Evolutionary conservation across 257 asterid genomes (phyloP), one percentile per base, ranked within the genome.

Genomic region (Haberlea rhodopensis): DNA sequence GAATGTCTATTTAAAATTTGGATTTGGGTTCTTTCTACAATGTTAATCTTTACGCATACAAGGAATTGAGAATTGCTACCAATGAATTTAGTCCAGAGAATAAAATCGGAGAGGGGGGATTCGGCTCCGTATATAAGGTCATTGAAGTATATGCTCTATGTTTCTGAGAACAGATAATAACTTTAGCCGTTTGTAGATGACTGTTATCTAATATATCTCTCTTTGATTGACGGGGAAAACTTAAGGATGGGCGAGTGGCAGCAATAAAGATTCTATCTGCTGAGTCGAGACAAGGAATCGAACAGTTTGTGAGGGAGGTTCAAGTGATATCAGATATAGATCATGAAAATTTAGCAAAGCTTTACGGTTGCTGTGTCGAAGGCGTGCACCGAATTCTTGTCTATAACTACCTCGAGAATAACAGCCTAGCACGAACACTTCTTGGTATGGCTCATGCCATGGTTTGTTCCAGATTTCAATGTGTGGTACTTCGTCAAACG

Each of bases 41-140:
- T 32, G 92, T 87, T 57, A 76, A 34, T 34, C 63, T 80, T 58
- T 94, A 82, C 87, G 75, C 90, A 2, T 83, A 87, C 86, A 90
- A 74, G 84, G 95, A 81, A 65, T 81, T 94, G 74, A 75, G 72
- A 71, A 57, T 71, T 1, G 97, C 96, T 57, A 90, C 99, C 5
- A 51, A 86, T 67, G 95, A 80, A 70, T 94, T 81, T 71, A 81
- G 85, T 80, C 83, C 71, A 57, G 60, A 67, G 26, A 89, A 84
- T 71, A 94, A 94, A 79, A 81, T 94, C 16, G 99, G 99, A 64
- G 95, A 81, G 81, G 99, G 99, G 45, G 99, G 97, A 65, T 94
- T 94, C 76, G 99, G 99, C 66, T 77, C 87, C 15, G 99, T 94
- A 52, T 87, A 77, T 71, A 87, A 80, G 97, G 99, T 94, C 72